These are phyloP conservation scores for Exidia glandulosa DNA, from an alignment of 768 basidiomycete genomes.

Conservation along the genomic window DNA sequence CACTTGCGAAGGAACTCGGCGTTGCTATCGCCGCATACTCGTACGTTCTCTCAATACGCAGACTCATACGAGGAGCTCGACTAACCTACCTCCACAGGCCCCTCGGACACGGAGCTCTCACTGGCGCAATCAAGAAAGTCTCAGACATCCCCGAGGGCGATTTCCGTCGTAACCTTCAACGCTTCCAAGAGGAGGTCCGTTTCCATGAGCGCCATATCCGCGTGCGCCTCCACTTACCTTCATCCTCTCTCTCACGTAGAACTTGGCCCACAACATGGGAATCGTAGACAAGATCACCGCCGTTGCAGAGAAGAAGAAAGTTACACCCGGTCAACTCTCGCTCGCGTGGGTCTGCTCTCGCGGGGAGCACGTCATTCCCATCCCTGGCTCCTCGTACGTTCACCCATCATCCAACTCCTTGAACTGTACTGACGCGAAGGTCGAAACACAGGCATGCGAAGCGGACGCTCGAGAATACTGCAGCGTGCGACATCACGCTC, in stretches of 20 bases:
- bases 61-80: neutral
- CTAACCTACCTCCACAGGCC: conserved; percentile 23
- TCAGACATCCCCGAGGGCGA: conserved; percentile 32
- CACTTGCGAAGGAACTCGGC: conserved; percentile 40
- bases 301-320: neutral
- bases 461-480: no score
- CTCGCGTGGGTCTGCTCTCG: conserved; percentile 30
- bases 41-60: neutral
- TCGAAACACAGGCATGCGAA: no score
- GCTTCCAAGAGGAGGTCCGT: conserved; percentile 33
- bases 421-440: no score
- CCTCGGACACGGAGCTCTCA: conserved; percentile 43
- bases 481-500: no score
- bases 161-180: conserved; percentile 24
- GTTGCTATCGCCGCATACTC: conserved; percentile 46
- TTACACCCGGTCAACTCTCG: neutral
- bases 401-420: no score
- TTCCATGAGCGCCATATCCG: no score
- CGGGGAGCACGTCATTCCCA: conserved; percentile 32
- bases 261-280: neutral
- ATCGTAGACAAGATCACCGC: neutral
- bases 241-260: no score
- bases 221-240: no score
- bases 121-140: conserved; percentile 33
- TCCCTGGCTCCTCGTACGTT: conserved; percentile 36